Conservation (phyloP, 2,329 filamentous ascomycete genomes). For the Xylariaceae sp. region DNA sequence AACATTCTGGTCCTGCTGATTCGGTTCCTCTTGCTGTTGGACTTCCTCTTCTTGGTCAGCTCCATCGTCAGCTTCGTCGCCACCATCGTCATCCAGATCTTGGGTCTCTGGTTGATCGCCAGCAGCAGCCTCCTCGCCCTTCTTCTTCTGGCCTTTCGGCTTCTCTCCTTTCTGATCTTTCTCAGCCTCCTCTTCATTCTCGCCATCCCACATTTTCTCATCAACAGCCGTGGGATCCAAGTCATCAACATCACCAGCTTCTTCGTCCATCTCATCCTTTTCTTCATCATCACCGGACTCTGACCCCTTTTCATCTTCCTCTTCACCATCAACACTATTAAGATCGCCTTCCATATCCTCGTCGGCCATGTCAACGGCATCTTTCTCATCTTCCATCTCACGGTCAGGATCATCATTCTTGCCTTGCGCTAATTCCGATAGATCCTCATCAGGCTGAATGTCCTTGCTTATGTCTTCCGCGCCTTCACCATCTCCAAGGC, state of each 20-base stretch:
- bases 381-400: constrained; percentile 74
- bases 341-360: constrained; percentile 87
- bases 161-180: constrained; percentile 77
- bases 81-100: constrained; percentile 45
- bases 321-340: constrained; percentile 59
- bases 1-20: constrained; percentile 67
- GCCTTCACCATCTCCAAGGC: constrained; percentile 90
- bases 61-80: constrained; percentile 57
- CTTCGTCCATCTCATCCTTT: constrained; percentile 76
- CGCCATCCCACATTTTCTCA: constrained; percentile 98
- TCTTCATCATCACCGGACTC: constrained; percentile 62
- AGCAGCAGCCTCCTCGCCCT: constrained; percentile 56
- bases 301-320: constrained; percentile 57
- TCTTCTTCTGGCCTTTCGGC: constrained; percentile 64
- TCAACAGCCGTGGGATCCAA: constrained; percentile 86
- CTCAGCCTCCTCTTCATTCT: constrained; percentile 71
- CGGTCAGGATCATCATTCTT: constrained; percentile 60
- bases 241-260: constrained; percentile 86
- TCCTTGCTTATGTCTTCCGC: constrained; percentile 98
- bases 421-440: constrained; percentile 87
- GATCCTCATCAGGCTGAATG: constrained; percentile 86
- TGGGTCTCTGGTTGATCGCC: constrained; percentile 38
- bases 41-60: constrained; percentile 56
- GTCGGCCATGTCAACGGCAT: constrained; percentile 87
- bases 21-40: constrained; percentile 52